Evolutionary conservation across 1,284 basidiomycete genomes (phyloP).

Genomic region (Thelephora terrestris): DNA sequence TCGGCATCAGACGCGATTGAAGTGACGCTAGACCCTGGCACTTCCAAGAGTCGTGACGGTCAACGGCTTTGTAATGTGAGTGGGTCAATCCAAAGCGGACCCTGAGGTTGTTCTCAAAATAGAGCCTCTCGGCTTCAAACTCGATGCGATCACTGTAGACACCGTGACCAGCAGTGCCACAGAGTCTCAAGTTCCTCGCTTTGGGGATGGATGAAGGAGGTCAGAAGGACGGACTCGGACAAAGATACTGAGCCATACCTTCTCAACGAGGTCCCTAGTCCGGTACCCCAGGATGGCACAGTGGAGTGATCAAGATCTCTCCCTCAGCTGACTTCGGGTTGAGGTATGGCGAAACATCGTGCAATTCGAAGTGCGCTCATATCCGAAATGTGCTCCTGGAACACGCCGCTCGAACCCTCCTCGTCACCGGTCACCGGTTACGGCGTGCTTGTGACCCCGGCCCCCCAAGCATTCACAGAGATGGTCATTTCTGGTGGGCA

Average conservation of each 20-base stretch:
- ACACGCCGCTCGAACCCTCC: constrained; percentile 77
- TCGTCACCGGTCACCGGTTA: constrained; percentile 79
- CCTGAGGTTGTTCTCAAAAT: neutral
- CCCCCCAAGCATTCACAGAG: constrained; percentile 62
- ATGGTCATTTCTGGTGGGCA: constrained; percentile 44
- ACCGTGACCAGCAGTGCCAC: constrained; percentile 90
- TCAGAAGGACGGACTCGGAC: neutral
- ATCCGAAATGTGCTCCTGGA: constrained; percentile 83
- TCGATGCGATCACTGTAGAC: constrained; percentile 94
- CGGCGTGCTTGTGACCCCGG: constrained; percentile 71
- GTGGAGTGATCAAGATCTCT: constrained; percentile 81
- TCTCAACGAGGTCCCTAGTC: constrained; percentile 64
- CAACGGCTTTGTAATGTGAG: neutral
- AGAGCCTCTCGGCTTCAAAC: constrained; percentile 64
- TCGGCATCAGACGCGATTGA: constrained; percentile 82
- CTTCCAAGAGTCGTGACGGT: constrained; percentile 17
- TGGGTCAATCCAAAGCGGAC: neutral
- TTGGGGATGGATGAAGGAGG: constrained; percentile 20
- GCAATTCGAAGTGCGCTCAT: constrained; percentile 33
- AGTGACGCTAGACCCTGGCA: constrained; percentile 56
- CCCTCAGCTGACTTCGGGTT: constrained; percentile 27
- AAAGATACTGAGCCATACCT: constrained; percentile 10
- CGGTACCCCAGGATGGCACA: constrained; percentile 91
- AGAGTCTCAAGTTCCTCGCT: constrained; percentile 88
- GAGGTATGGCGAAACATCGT: neutral